A percentile compares a stretch with the other conserved stretches of the same genome.
These are phyloP conservation scores for Cavenderia fasciculata DNA, from an alignment of 78 protist species.

Conservation along the genomic window DNA sequence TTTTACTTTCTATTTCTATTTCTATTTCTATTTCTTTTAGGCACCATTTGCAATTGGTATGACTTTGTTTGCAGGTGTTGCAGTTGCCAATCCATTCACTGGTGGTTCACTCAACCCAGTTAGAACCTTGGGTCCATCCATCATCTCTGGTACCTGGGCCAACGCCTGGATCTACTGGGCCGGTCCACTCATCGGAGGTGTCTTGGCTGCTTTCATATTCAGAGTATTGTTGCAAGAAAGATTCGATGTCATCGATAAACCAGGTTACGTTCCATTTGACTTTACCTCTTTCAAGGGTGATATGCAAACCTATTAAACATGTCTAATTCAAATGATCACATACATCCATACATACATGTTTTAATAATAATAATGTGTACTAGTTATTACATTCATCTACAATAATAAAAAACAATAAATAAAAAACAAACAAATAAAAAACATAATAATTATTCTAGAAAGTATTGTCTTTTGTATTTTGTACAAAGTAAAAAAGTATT, in stretches of 20 bases:
- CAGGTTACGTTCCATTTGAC: constrained; percentile 42
- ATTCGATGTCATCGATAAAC: constrained; percentile 67
- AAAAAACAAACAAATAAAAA: too few species aligned
- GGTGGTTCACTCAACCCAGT: constrained; percentile 70
- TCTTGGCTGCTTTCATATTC: constrained; percentile 42
- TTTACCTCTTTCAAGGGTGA: background rate
- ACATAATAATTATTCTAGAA: too few species aligned
- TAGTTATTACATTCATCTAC: too few species aligned
- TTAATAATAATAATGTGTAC: too few species aligned
- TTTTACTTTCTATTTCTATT: too few species aligned
- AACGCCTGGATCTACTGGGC: constrained; percentile 55
- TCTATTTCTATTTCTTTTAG: too few species aligned
- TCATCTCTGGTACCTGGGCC: constrained; percentile 30
- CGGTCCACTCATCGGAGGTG: constrained; percentile 26
- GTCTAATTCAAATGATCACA: too few species aligned
- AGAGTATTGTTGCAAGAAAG: constrained; percentile 38
- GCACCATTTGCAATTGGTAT: constrained; percentile 70
- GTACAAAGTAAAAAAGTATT: too few species aligned
- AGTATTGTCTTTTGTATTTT: too few species aligned
- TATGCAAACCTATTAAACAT: too few species aligned
- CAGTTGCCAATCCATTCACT: constrained; percentile 18
- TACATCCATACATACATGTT: too few species aligned
- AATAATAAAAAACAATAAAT: too few species aligned
- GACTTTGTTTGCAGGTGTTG: constrained; percentile 54
- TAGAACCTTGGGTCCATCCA: constrained; percentile 50